Conservation (phyloP, 129 eudicot species). For the Smallanthus sonchifolius region DNA sequence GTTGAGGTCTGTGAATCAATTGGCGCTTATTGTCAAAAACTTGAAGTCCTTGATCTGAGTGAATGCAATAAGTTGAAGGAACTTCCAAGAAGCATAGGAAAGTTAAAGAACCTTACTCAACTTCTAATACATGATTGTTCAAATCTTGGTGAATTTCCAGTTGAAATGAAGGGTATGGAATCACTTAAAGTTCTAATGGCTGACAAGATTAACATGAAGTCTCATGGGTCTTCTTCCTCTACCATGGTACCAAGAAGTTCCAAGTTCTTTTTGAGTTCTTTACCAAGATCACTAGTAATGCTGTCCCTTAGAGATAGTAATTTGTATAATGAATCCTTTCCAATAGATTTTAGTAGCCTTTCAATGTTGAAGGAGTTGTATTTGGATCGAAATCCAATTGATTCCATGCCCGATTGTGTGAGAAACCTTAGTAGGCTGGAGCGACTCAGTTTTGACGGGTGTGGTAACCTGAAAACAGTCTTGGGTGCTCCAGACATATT, state of each 20-base stretch:
- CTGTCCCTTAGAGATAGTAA: slow-evolving; percentile 13
- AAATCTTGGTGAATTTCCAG: not conserved
- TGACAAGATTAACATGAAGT: not conserved
- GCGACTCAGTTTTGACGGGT: not conserved
- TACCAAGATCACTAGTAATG: not conserved
- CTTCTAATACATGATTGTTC: not conserved
- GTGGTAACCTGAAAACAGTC: slow-evolving; percentile 7
- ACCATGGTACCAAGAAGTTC: not conserved
- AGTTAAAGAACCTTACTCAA: not conserved
- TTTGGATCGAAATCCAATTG: slow-evolving; percentile 19
- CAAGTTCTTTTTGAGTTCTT: not conserved
- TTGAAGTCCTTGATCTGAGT: slow-evolving; percentile 13
- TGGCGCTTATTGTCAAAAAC: not conserved
- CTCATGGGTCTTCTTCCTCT: not conserved
- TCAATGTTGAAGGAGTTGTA: not conserved
- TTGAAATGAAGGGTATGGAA: not conserved
- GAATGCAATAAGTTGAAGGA: slow-evolving; percentile 6
- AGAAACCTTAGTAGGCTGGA: slow-evolving; percentile 9
- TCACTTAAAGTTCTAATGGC: slow-evolving; percentile 6
- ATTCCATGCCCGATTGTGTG: slow-evolving; percentile 19
- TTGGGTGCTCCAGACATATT: slow-evolving; percentile 2
- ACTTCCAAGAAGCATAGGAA: slow-evolving; percentile 16
- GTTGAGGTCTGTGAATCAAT: slow-evolving; percentile 16
- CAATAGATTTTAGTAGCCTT: slow-evolving; percentile 13
- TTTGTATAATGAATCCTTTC: slow-evolving; percentile 10